These are phyloP conservation scores for Heritiera littoralis DNA, from an alignment of 345 rosid species.

Conservation along the genomic window DNA sequence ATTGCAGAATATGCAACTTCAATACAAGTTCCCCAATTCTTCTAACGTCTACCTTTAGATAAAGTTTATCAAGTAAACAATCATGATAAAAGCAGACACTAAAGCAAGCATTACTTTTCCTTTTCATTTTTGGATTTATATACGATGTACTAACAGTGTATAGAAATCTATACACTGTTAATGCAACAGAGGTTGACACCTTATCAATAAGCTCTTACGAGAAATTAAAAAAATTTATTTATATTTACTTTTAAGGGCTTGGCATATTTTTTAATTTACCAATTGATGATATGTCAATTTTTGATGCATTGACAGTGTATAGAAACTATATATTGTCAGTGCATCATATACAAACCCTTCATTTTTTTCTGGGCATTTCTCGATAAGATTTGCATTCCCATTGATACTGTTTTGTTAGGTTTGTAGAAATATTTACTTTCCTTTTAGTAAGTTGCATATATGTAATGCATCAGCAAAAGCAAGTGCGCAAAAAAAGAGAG, in stretches of 20 bases:
- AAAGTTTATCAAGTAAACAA: neutral
- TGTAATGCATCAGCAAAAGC: neutral
- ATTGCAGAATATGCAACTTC: neutral
- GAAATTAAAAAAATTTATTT: too few relatives aligned
- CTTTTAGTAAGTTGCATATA: neutral
- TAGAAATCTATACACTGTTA: too few relatives aligned
- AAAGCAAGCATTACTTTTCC: constrained; percentile 7
- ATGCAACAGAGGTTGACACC: too few relatives aligned
- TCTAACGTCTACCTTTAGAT: neutral
- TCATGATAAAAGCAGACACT: neutral
- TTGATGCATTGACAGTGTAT: too few relatives aligned
- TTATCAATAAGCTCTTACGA: too few relatives aligned
- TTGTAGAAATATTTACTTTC: neutral
- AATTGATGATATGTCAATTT: too few relatives aligned
- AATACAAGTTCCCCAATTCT: neutral
- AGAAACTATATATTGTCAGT: too few relatives aligned
- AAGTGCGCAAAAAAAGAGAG: neutral
- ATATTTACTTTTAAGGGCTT: too few relatives aligned
- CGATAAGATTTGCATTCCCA: neutral
- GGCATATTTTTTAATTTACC: too few relatives aligned
- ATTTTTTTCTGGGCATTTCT: neutral
- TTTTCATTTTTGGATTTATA: neutral
- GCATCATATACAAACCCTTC: too few relatives aligned
- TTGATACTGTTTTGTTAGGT: neutral
- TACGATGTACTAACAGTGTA: too few relatives aligned